A percentile compares a stretch with the other conserved stretches of the same genome.
Evolutionary conservation across 140 eudicot species (phyloP).

Genomic region (Oenanthe javanica): DNA sequence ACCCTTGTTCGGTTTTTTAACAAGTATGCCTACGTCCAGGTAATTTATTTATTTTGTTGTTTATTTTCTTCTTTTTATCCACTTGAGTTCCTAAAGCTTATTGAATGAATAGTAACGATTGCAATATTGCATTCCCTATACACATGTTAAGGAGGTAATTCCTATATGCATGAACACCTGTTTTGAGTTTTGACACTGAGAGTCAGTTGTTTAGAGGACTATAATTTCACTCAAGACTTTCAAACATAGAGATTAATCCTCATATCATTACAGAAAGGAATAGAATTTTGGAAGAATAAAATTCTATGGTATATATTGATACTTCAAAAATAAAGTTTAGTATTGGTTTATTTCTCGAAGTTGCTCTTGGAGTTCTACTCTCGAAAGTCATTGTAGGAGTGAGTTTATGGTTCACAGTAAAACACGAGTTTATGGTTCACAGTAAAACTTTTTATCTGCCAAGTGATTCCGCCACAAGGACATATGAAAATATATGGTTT

Average conservation of each 20-base stretch:
- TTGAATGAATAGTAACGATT: not conserved
- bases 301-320: no score
- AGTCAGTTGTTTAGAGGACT: not conserved
- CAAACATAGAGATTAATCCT: not conserved
- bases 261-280: not conserved
- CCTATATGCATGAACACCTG: not conserved
- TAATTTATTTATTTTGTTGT: slow-evolving; percentile 12
- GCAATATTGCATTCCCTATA: not conserved
- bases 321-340: no score
- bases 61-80: not conserved
- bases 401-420: not conserved
- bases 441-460: not conserved
- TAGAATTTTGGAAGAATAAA: not conserved
- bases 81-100: not conserved
- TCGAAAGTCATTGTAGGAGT: no score
- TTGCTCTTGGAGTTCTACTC: no score
- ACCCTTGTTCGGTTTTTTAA: slow-evolving; percentile 93
- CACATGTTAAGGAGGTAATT: not conserved
- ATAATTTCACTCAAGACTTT: not conserved
- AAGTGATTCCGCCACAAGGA: not conserved
- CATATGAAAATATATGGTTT: not conserved
- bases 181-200: not conserved
- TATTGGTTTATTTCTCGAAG: no score
- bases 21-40: slow-evolving; percentile 98
- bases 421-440: not conserved